Percentiles rank a stretch among this genome's conserved stretches.
These are phyloP conservation scores for Nemania sp. DNA, from an alignment of 2,329 filamentous ascomycete species.

Conservation along the genomic window DNA sequence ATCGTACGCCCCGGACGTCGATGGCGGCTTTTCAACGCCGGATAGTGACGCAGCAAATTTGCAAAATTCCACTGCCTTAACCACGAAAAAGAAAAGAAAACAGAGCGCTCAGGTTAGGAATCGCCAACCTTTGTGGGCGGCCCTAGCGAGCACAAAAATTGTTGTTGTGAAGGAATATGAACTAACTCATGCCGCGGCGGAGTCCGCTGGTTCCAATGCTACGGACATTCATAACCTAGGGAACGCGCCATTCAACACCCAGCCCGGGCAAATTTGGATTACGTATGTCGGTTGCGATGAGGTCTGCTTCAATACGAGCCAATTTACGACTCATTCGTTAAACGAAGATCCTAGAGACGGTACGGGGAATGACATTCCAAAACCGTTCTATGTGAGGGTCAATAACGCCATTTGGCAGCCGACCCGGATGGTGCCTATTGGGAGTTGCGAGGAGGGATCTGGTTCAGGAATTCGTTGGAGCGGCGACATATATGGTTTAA, in stretches of 20 bases:
- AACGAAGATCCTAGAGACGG: slow-evolving; percentile 44
- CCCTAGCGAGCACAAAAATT: slow-evolving; percentile 93
- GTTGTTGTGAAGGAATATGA: slow-evolving; percentile 92
- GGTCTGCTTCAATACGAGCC: slow-evolving; percentile 75
- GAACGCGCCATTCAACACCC: slow-evolving; percentile 72
- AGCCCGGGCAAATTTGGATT: slow-evolving; percentile 78
- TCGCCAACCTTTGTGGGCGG: slow-evolving; percentile 91
- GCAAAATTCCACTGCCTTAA: slow-evolving; percentile 61
- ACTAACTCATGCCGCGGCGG: slow-evolving; percentile 75
- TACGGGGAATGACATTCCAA: slow-evolving; percentile 66
- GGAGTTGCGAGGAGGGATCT: slow-evolving; percentile 43
- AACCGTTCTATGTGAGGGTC: slow-evolving; percentile 78
- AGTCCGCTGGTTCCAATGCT: slow-evolving; percentile 74
- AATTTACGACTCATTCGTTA: slow-evolving; percentile 56
- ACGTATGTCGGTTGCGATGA: slow-evolving; percentile 79
- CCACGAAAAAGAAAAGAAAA: slow-evolving; percentile 82
- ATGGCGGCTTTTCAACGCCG: slow-evolving; percentile 56
- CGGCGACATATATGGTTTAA: slow-evolving; percentile 70
- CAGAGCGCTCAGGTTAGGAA: slow-evolving; percentile 89
- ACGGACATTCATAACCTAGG: slow-evolving; percentile 78
- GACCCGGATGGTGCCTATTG: slow-evolving; percentile 66
- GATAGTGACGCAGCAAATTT: slow-evolving; percentile 58
- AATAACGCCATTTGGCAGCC: slow-evolving; percentile 82
- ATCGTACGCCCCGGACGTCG: slow-evolving; percentile 46
- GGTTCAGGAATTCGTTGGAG: slow-evolving; percentile 63